Conservation (phyloP, 1,284 basidiomycete genomes). For the Rhodotorula sp. region DNA sequence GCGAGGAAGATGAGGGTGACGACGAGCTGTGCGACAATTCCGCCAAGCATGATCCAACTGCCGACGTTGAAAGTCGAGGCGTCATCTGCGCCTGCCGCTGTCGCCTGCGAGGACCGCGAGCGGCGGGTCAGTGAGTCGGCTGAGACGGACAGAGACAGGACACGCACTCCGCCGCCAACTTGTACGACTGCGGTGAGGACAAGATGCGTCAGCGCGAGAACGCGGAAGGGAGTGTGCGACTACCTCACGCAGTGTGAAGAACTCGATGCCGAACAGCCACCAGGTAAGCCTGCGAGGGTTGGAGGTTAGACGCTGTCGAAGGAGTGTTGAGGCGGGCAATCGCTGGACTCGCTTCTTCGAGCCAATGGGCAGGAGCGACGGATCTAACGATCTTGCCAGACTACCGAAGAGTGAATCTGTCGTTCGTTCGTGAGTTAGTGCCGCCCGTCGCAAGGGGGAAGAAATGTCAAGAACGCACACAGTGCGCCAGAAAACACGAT, state of each 20-base stretch:
- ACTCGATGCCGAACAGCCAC: neutral
- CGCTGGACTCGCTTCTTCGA: neutral
- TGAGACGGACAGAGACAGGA: too few species aligned
- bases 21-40: slow-evolving; percentile 5
- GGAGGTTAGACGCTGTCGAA: too few species aligned
- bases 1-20: neutral
- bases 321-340: neutral
- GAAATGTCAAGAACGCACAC: too few species aligned
- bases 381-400: neutral
- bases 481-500: neutral
- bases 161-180: slow-evolving; percentile 1
- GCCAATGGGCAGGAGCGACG: neutral
- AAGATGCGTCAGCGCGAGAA: too few species aligned
- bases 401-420: neutral
- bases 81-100: too few species aligned
- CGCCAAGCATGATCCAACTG: slow-evolving; percentile 5
- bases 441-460: too few species aligned
- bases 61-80: slow-evolving; percentile 5
- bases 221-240: neutral
- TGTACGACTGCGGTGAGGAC: neutral
- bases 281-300: neutral
- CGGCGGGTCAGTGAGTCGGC: too few species aligned
- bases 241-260: neutral
- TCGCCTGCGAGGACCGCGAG: neutral
- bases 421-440: too few species aligned